phyloP scores from a whole-genome alignment of 148 eudicot genomes.

The Euryodendron excelsum region DNA sequence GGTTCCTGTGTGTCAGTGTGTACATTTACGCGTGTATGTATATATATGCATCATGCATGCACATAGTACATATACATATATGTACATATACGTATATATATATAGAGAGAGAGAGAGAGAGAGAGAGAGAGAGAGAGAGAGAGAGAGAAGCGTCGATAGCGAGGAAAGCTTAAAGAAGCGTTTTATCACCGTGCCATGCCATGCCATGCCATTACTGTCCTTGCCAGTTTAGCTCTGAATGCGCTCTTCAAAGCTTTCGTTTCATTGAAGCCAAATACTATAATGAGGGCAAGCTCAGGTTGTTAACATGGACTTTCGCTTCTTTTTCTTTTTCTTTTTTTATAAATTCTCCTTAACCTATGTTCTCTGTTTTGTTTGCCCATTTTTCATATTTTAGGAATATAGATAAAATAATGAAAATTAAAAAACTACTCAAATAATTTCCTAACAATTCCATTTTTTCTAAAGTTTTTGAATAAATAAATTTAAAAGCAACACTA shows the following conservation, averaged over 20 bases:
- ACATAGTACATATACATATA: neutral
- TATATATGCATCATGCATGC: neutral
- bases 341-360: neutral
- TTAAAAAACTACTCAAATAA: too few species aligned
- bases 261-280: neutral
- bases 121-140: neutral
- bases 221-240: neutral
- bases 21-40: neutral
- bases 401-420: too few species aligned
- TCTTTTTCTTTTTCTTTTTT: neutral
- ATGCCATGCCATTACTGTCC: constrained; percentile 1
- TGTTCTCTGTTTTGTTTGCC: too few species aligned
- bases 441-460: too few species aligned
- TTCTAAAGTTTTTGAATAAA: too few species aligned
- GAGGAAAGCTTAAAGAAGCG: neutral
- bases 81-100: neutral
- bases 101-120: neutral
- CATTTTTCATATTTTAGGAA: too few species aligned
- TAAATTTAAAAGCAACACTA: too few species aligned
- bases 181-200: neutral
- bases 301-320: neutral
- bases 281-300: neutral
- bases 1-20: constrained; percentile 3
- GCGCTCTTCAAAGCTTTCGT: constrained; percentile 6
- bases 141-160: neutral